Base-by-base conservation (phyloP, 2,329 filamentous ascomycete species). In the Fusarium dimerum region DNA sequence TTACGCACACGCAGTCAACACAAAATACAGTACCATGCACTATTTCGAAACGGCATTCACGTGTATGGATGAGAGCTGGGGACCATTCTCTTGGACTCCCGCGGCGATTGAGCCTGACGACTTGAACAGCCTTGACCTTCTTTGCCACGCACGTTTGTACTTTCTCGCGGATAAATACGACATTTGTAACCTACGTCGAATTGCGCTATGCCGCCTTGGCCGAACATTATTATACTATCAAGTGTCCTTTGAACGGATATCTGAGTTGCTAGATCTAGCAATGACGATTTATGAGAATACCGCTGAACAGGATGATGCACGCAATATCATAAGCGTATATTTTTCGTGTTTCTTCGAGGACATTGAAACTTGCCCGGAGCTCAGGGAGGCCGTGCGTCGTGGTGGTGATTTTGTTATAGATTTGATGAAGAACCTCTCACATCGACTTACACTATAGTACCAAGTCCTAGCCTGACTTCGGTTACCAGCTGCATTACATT, bases 121-220 rank as follows among this genome's bases (percentile, higher is more conserved):
- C 45, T 60, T 48, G 12, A 56, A 55, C 44, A 34, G 36, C 3
- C 47, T 49, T 26, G 50, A 63, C 47, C 62, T 66, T 47, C 56
- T 58, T 43, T 51, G 55, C 40, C 63, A 66, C 45, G 54, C 54
- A 6, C 54, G 54, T 5, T 56, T 67, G 6, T 66, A 66, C 52
- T 45, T 63, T 38, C 51, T 67, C 34, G 64, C 63, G n/a, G 60
- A 63, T 38, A 66, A 61, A 34, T 66, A 63, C 48, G 55, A 39
- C 16, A 42, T 66, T 26, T 40, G 58, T 15, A 18, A 44, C 6
- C 58, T 67, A 36, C 50, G 57, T 39, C 40, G 15, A 1, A 41
- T 65, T 8, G 46, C 56, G 10, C 50, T 64, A 8, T 40, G 36
- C 41, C 60, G 64, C 10, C 61, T 66, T 7, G 59, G 64, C 45